Base-by-base conservation (phyloP, 1,284 basidiomycete genomes). In the Cryptococcus sp. region DNA sequence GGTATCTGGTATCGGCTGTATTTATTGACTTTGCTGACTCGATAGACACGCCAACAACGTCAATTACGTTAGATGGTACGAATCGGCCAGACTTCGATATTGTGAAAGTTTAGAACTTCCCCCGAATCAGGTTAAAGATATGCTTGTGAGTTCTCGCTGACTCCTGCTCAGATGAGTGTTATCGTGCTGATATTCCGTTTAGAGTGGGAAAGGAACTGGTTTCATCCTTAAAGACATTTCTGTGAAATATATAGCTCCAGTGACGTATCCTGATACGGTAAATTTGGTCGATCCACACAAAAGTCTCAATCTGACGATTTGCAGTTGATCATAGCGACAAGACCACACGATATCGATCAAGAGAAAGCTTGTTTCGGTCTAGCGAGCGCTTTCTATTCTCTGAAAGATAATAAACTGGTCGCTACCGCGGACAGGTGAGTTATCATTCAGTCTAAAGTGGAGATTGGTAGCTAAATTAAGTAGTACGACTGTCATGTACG, bases 21-120 rank as follows among this genome's bases (percentile, higher is more conserved):
- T 30, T 5, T n/a, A 7, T 30, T 8, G 23, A 31, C 37, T 44
- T 15, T 14, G 13, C 10, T 23, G 31, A 35, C 23, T 10, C 10
- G 13, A 8, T 46, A 75, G 73, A 56, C 75, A 77, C 55, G 68
- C 71, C 36, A 77, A 77, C 55, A 77, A 76, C 51, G 75, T 77
- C 45, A 57, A 60, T 31, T 71, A 66, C 55, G 62, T 71, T 15
- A 60, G 68, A 47, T 77, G 74, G 64, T 61, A 72, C 53, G 73
- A 77, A 57, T 62, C 65, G 4, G 67, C 72, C 32, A 61, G 73
- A 36, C 65, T 75, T 49, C 54, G 66, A 33, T 72, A 69, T 57
- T 34, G 58, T 11, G 66, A 70, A 56, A 65, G 63, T 23, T 62
- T 67, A 47, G 62, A 57, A 31, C 60, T 75, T 13, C 66, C 67